A percentile compares a stretch with the other conserved stretches of the same genome.
These are phyloP conservation scores for Peniophora sp. DNA, from an alignment of 1,284 basidiomycete species.

Conservation along the genomic window DNA sequence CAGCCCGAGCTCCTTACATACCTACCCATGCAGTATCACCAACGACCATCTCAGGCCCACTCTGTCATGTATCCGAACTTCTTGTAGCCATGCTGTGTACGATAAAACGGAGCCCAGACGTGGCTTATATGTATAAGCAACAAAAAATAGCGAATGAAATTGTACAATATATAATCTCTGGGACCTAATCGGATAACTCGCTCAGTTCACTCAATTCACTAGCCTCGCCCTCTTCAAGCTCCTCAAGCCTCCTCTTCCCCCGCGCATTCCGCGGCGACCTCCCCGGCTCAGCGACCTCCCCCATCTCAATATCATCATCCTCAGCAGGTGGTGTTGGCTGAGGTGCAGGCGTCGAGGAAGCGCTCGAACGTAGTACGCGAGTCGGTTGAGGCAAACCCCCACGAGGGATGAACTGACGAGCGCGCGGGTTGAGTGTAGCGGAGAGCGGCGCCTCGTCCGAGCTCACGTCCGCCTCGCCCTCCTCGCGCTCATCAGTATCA, in stretches of 20 bases:
- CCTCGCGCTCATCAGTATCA: slow-evolving; percentile 32
- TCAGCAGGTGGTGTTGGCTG: slow-evolving; percentile 17
- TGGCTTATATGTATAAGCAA: too few species aligned
- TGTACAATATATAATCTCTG: too few species aligned
- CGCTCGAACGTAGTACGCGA: slow-evolving; percentile 14
- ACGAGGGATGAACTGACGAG: slow-evolving; percentile 26
- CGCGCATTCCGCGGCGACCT: slow-evolving; percentile 38
- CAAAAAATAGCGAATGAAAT: too few species aligned
- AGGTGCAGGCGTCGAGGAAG: slow-evolving; percentile 7
- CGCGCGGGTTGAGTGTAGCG: slow-evolving; percentile 24
- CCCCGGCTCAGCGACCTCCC: slow-evolving; percentile 62
- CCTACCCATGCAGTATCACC: too few species aligned
- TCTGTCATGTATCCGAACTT: too few species aligned
- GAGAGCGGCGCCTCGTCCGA: slow-evolving; percentile 26
- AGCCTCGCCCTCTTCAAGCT: slow-evolving; percentile 78
- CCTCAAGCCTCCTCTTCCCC: slow-evolving; percentile 51
- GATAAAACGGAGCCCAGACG: too few species aligned
- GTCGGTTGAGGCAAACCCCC: slow-evolving; percentile 12
- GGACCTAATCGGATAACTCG: too few species aligned
- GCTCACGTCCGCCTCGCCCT: slow-evolving; percentile 26
- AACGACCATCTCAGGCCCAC: too few species aligned
- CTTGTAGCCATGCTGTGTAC: too few species aligned
- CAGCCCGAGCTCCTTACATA: too few species aligned
- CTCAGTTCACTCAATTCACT: slow-evolving; percentile 48
- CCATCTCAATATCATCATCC: slow-evolving; percentile 77